Conservation (phyloP, 2,329 filamentous ascomycete genomes). For the Claviceps africana region DNA sequence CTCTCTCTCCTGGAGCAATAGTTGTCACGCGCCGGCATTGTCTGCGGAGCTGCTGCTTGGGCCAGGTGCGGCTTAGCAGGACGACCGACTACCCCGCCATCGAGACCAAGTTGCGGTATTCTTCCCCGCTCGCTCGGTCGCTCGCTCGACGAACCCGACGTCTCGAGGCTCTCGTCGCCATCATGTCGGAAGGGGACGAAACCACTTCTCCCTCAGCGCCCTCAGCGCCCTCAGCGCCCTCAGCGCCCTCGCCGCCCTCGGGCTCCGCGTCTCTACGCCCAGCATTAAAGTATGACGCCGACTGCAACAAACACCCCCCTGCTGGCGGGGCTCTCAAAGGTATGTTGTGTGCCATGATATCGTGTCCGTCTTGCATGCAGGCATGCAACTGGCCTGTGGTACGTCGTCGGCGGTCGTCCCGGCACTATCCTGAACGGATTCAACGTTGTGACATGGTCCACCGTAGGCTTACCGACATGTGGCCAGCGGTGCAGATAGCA, state of each 20-base stretch:
- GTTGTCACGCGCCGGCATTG: not conserved
- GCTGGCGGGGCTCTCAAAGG: constrained; percentile 28
- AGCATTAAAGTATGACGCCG: constrained; percentile 30
- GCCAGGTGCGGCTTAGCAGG: not conserved
- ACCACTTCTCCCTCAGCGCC: constrained; percentile 3
- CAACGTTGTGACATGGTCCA: not conserved
- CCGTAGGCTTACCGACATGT: constrained; percentile 12
- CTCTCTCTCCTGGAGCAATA: not conserved
- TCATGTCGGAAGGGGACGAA: constrained; percentile 17
- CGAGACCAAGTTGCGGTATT: not conserved
- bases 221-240: not conserved
- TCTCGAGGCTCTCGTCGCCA: not conserved
- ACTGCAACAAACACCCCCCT: constrained; percentile 22
- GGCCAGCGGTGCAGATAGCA: constrained; percentile 41
- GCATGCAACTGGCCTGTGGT: not conserved
- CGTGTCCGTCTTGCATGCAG: not conserved
- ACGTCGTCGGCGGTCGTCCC: not conserved
- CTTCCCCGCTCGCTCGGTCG: not conserved
- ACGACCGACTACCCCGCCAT: not conserved
- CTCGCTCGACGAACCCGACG: too few relatives aligned
- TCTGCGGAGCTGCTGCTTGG: not conserved
- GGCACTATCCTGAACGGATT: too few relatives aligned
- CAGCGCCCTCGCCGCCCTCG: constrained; percentile 10
- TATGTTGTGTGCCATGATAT: constrained; percentile 11
- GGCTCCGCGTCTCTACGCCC: constrained; percentile 23